Evolutionary conservation across 768 basidiomycete species (phyloP).

Genomic region (Hericium rajendrae): DNA sequence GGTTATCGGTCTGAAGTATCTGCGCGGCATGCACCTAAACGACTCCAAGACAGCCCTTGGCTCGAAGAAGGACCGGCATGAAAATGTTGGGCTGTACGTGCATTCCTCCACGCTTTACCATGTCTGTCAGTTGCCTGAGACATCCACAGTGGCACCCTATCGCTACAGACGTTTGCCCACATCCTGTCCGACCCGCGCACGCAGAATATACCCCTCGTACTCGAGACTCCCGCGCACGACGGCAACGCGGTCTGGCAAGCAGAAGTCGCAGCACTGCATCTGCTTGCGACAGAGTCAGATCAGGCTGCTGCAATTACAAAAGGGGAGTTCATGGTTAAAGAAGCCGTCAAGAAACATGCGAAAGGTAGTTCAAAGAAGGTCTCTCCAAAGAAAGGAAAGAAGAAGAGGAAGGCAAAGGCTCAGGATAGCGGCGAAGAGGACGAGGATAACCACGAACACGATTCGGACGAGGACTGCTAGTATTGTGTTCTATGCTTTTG

Average conservation of each 20-base stretch:
- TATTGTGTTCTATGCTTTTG: not conserved
- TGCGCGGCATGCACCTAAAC: slow-evolving; percentile 80
- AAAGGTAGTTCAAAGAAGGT: not conserved
- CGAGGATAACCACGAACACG: not conserved
- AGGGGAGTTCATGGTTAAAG: not conserved
- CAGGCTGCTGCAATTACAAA: not conserved
- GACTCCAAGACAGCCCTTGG: slow-evolving; percentile 62
- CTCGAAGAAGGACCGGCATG: slow-evolving; percentile 70
- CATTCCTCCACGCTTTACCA: not conserved
- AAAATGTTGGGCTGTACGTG: slow-evolving; percentile 75
- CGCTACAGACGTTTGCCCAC: slow-evolving; percentile 49
- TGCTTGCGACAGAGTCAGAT: not conserved
- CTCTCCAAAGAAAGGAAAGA: not conserved
- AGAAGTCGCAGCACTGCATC: not conserved
- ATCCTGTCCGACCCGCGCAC: slow-evolving; percentile 62
- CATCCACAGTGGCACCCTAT: slow-evolving; percentile 51
- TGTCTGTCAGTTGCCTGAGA: not conserved
- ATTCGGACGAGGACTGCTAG: not conserved
- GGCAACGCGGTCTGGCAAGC: not conserved
- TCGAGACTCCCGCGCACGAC: slow-evolving; percentile 75
- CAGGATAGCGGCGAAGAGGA: not conserved
- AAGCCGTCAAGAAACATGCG: not conserved
- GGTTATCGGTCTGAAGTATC: slow-evolving; percentile 62
- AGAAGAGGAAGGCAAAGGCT: not conserved
- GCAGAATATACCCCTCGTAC: slow-evolving; percentile 63